phyloP scores from a whole-genome alignment of 768 basidiomycete genomes.

The Daedaleopsis nitida region DNA sequence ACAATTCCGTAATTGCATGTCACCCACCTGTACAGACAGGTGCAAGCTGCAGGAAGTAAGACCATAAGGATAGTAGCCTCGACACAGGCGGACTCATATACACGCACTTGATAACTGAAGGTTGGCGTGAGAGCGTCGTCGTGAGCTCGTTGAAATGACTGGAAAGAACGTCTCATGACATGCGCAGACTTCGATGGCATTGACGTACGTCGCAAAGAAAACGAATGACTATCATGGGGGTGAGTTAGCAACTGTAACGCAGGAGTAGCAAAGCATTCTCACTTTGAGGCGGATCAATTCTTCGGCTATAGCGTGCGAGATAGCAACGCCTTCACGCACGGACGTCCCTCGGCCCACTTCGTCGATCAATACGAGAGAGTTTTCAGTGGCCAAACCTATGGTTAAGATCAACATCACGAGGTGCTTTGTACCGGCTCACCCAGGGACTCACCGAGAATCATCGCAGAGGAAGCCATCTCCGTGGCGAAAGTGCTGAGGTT shows the following conservation, averaged over 20 bases:
- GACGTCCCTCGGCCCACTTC: conserved; percentile 94
- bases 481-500: conserved; percentile 92
- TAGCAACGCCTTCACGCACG: conserved; percentile 77
- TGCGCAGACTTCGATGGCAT: neutral
- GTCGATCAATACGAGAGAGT: conserved; percentile 83
- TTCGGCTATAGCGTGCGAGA: conserved; percentile 83
- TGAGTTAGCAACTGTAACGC: neutral
- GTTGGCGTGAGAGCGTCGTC: conserved; percentile 71
- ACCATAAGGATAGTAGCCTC: neutral
- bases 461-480: conserved; percentile 91
- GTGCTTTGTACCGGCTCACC: too few species aligned
- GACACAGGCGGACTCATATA: neutral
- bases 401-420: neutral
- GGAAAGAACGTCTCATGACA: neutral
- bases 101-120: conserved; percentile 78
- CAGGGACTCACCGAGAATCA: conserved; percentile 73
- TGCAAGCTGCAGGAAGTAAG: conserved; percentile 58
- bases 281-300: conserved; percentile 75
- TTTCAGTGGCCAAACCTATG: conserved; percentile 68
- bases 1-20: neutral
- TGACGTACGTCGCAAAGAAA: conserved; percentile 84
- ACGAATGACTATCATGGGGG: conserved; percentile 64
- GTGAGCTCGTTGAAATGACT: conserved; percentile 85
- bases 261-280: conserved; percentile 16
- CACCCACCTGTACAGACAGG: conserved; percentile 72